phyloP scores from a whole-genome alignment of 1,284 basidiomycete genomes.

The Boletus smithii region DNA sequence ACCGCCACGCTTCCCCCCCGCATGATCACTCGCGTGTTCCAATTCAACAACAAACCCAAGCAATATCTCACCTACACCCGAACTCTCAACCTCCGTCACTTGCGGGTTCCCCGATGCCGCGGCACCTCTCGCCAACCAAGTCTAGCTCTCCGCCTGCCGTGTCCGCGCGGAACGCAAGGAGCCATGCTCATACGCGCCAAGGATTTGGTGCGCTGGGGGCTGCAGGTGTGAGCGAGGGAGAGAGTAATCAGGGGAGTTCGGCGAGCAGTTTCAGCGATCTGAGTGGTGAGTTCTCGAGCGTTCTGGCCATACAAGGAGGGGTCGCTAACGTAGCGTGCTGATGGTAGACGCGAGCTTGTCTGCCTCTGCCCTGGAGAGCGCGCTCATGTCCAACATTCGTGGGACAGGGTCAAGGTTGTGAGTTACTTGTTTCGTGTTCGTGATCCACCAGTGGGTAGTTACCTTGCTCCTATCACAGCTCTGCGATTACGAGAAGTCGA shows the following conservation, averaged over 20 bases:
- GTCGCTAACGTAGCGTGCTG: constrained; percentile 2
- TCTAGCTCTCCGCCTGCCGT: constrained; percentile 59
- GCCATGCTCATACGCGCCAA: constrained; percentile 42
- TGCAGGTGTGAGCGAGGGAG: constrained; percentile 48
- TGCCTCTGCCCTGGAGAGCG: constrained; percentile 71
- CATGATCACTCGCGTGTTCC: constrained; percentile 7
- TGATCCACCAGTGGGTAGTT: not conserved
- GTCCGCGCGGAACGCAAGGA: constrained; percentile 49
- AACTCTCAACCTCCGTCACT: constrained; percentile 19
- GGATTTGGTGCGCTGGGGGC: constrained; percentile 39
- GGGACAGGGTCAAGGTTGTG: constrained; percentile 28
- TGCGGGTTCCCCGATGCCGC: constrained; percentile 42
- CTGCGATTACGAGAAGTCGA: constrained; percentile 44
- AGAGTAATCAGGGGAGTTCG: constrained; percentile 63
- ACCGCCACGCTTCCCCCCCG: constrained; percentile 4
- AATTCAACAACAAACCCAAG: constrained; percentile 12
- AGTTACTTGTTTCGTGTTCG: constrained; percentile 13
- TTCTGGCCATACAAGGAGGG: not conserved
- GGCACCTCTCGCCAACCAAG: constrained; percentile 52
- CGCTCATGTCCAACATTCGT: constrained; percentile 50
- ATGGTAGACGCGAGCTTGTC: constrained; percentile 63
- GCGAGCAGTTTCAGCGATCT: constrained; percentile 81
- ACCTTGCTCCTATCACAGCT: constrained; percentile 32
- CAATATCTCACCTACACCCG: constrained; percentile 12
- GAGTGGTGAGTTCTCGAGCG: constrained; percentile 53